Evolutionary conservation across 169 alveolate genomes (phyloP).

Genomic region (Plasmodium gallinaceum): DNA sequence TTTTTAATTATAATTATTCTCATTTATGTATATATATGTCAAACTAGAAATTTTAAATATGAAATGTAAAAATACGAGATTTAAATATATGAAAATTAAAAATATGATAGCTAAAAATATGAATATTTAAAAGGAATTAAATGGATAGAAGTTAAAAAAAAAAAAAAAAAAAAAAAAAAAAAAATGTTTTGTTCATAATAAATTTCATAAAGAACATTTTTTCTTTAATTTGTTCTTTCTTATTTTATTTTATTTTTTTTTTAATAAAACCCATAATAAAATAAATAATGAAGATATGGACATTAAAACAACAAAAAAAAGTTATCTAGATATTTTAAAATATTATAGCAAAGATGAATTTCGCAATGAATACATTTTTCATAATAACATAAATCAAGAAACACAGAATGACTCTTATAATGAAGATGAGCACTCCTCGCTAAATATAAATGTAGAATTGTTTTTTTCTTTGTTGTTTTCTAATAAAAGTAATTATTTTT

Average conservation of each 20-base stretch:
- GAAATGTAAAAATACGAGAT: too few relatives aligned
- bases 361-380: slow-evolving; percentile 1
- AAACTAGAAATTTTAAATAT: too few relatives aligned
- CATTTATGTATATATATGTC: too few relatives aligned
- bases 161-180: too few relatives aligned
- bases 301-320: slow-evolving; percentile 3
- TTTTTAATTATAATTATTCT: too few relatives aligned
- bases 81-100: too few relatives aligned
- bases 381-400: background rate
- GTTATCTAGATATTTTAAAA: slow-evolving; percentile 44
- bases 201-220: too few relatives aligned
- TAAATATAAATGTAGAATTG: background rate
- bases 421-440: background rate
- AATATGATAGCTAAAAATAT: too few relatives aligned
- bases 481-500: slow-evolving; percentile 1
- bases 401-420: background rate
- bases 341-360: slow-evolving; percentile 47
- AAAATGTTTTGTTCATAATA: too few relatives aligned
- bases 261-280: background rate
- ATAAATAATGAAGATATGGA: slow-evolving; percentile 19
- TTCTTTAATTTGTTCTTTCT: background rate
- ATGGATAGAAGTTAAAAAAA: too few relatives aligned
- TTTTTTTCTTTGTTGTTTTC: slow-evolving; percentile 12
- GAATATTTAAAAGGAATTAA: too few relatives aligned
- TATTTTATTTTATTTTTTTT: background rate